Base-by-base conservation (phyloP, 768 basidiomycete species). In the Boletales sp. region DNA sequence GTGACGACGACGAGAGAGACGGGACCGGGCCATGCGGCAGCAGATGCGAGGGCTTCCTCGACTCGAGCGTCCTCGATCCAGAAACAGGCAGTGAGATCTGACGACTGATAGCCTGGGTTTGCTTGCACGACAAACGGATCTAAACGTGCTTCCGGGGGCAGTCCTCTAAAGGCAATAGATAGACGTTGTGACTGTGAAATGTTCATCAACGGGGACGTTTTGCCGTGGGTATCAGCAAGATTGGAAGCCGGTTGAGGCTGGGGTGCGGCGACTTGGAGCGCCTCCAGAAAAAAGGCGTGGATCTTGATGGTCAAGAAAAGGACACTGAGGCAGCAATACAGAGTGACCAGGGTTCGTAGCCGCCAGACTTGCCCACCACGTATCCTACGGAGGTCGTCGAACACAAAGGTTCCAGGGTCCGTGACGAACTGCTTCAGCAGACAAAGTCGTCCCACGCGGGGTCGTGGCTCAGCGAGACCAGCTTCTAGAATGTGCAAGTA, bases 1-100 rank as follows among this genome's bases (percentile, higher is more conserved):
- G 72, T 80, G 13, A 71, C 70, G 45, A 81, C 59, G 31, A 83
- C 53, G 6, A 83, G 62, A 8, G 80, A 82, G 2, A 81, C 65
- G 0, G 78, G 75, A 8, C 77, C 81, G 47, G 68, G 61, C 81
- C 81, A 83, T 8, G 58, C 49, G 0, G 61, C 42, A 19, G 64
- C 64, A 71, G 79, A 77, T 0, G 49, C 48, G 17, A 70, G 54
- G 1, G 77, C 53, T 14, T 57, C 46, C 14, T 69, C 67, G 14
- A 81, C 17, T 4, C 64, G 62, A 13, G 42, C 46, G 41, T 76
- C 75, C 12, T 65, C 54, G 13, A 69, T 61, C 81, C 81, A 81
- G 15, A 80, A 59, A 59, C 81, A 82, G 34, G 79, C 81, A 0
- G 79, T 72, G 17, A 76, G 59, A 13, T 52, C 50, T 2, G 10